Base-by-base conservation (phyloP, 192 early-diverging fungal genomes). In the Coemansia sp. region DNA sequence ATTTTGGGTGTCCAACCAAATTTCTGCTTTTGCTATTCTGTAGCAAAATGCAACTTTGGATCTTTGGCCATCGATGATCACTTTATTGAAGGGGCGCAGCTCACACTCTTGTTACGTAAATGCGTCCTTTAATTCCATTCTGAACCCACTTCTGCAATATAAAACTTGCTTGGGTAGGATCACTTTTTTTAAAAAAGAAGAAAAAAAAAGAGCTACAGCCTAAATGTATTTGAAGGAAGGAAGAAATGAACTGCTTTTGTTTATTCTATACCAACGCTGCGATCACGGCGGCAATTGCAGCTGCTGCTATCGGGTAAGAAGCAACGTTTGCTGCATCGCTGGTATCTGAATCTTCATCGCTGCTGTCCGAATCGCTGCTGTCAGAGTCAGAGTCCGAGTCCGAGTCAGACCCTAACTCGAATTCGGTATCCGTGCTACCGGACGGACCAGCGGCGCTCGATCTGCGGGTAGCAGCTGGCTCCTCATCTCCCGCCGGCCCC, bases 61-160 rank as follows among this genome's bases (percentile, higher is more conserved):
- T n/a, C n/a, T n/a, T n/a, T n/a, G n/a, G n/a, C 14, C n/a, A 40
- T 40, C 35, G 35, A 59, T 59, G 56, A 58, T 66, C 38, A 29
- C 24, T 27, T 22, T 44, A 42, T 28, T 32, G 67, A 69, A 40
- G 30, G 67, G 67, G 59, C 54, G 59, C 67, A 69, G 60, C 67
- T 69, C 67, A 69, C 60, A 5, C 7, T 49, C 52, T 58, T 69
- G 67, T 69, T 69, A 69, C 67, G 54, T 50, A 16, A 56, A 69
- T 62, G 67, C 59, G 60, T 46, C 67, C 67, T 35, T 35, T 61
- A 19, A 56, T 18, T 58, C 67, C 55, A 33, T 54, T 69, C 67
- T 69, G 67, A 69, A 46, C 67, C 67, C 67, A 45, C 67, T 31
- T 21, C 24, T 29, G 3, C 19, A 35, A 44, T n/a, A n/a, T n/a